Evolutionary conservation across 495 filamentous ascomycete species (phyloP).

Genomic region (Aspergillus sclerotioniger): DNA sequence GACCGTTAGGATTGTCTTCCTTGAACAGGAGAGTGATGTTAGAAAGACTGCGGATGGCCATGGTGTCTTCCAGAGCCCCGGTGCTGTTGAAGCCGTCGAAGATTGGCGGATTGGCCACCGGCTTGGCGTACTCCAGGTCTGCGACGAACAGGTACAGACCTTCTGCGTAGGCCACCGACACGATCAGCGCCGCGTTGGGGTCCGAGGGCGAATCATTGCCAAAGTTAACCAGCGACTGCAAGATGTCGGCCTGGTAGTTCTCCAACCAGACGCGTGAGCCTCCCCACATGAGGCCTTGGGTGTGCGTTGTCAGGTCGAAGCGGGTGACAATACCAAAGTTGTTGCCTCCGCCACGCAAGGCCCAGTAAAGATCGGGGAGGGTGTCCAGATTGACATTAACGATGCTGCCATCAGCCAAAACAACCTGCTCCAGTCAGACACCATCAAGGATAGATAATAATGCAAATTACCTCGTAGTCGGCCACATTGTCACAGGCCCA

Average conservation of each 20-base stretch:
- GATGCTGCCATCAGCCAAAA: slow-evolving; percentile 42
- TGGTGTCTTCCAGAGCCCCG: slow-evolving; percentile 32
- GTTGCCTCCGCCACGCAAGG: slow-evolving; percentile 46
- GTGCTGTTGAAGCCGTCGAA: slow-evolving; percentile 43
- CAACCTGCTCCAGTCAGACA: no score
- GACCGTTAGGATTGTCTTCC: slow-evolving; percentile 35
- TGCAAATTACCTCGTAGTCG: slow-evolving; percentile 33
- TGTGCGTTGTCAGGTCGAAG: slow-evolving; percentile 26
- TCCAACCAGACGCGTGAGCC: neutral
- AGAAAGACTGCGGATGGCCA: slow-evolving; percentile 32
- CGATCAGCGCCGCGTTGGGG: neutral
- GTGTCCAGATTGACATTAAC: slow-evolving; percentile 30
- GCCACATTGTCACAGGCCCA: slow-evolving; percentile 50
- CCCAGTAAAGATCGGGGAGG: slow-evolving; percentile 47
- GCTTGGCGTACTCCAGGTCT: slow-evolving; percentile 41
- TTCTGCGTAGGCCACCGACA: slow-evolving; percentile 5
- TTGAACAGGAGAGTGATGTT: neutral
- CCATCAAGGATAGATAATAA: no score
- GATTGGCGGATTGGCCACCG: slow-evolving; percentile 37
- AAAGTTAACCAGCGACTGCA: neutral
- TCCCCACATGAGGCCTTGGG: neutral
- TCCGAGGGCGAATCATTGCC: neutral
- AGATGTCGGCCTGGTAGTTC: neutral
- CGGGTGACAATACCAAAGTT: slow-evolving; percentile 49
- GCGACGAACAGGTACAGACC: slow-evolving; percentile 31